These are phyloP conservation scores for Wickerhamomyces hampshirensis DNA, from an alignment of 805 yeast species.

Conservation along the genomic window DNA sequence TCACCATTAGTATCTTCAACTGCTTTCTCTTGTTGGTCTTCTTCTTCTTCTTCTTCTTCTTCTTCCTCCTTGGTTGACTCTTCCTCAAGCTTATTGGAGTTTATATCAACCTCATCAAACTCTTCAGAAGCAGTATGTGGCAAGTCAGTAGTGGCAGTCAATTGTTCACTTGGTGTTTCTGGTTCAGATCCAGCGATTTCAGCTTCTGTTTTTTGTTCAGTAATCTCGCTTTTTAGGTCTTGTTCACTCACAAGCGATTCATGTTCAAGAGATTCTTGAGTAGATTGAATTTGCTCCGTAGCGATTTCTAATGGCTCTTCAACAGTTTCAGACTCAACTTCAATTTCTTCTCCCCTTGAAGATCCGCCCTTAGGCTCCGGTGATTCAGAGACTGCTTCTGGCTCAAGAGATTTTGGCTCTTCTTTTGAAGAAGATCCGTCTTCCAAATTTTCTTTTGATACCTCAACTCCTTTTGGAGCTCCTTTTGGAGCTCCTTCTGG, in stretches of 20 bases:
- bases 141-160: not conserved
- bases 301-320: not conserved
- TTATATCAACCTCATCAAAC: slow-evolving; percentile 12
- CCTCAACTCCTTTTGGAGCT: slow-evolving; percentile 8
- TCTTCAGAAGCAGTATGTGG: slow-evolving; percentile 5
- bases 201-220: not conserved
- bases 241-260: not conserved
- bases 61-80: not conserved
- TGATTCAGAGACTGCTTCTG: slow-evolving; percentile 2
- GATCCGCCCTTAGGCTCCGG: slow-evolving; percentile 3
- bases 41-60: slow-evolving; percentile 1
- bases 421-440: slow-evolving; percentile 10
- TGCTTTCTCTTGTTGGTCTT: not conserved
- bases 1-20: not conserved
- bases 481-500: slow-evolving; percentile 12
- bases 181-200: slow-evolving; percentile 1
- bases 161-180: slow-evolving; percentile 5
- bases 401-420: slow-evolving; percentile 10
- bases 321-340: not conserved
- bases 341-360: not conserved
- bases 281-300: slow-evolving; percentile 1
- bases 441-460: slow-evolving; percentile 14
- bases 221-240: not conserved
- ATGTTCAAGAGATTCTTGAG: slow-evolving; percentile 1
- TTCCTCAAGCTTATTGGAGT: slow-evolving; percentile 1